These are phyloP conservation scores for Hyphopichia fennica DNA, from an alignment of 1,139 yeast genomes.

Conservation along the genomic window DNA sequence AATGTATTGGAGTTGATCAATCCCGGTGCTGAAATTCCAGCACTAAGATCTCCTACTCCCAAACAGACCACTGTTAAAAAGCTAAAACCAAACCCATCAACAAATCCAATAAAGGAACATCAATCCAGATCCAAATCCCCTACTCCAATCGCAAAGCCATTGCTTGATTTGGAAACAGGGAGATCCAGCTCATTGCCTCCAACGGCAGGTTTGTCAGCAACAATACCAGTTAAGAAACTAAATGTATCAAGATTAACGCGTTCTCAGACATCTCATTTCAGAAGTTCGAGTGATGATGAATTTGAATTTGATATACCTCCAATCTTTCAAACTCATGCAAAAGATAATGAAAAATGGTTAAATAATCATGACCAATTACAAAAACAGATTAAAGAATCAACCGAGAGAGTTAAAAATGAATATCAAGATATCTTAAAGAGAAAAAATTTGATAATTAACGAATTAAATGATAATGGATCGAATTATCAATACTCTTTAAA, in stretches of 20 bases:
- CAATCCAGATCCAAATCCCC: not conserved
- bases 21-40: not conserved
- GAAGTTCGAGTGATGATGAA: conserved; percentile 12
- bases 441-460: conserved; percentile 16
- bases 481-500: not conserved
- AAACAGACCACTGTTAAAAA: too few species aligned
- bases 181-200: not conserved
- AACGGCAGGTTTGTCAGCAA: not conserved
- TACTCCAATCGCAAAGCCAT: not conserved
- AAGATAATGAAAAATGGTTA: conserved; percentile 20
- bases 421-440: conserved; percentile 11
- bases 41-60: too few species aligned
- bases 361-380: conserved; percentile 12
- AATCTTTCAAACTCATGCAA: conserved; percentile 27
- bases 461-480: conserved; percentile 32
- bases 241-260: not conserved
- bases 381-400: conserved; percentile 12
- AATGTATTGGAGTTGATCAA: conserved; percentile 3
- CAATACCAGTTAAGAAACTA: not conserved
- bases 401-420: conserved; percentile 15
- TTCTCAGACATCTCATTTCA: not conserved
- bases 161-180: not conserved
- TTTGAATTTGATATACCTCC: conserved; percentile 23
- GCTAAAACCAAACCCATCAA: too few species aligned
- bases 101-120: too few species aligned